A percentile compares a stretch with the other conserved stretches of the same genome.
phyloP scores from a whole-genome alignment of 2,329 filamentous ascomycete species.

The Rutstroemia sydowiana region DNA sequence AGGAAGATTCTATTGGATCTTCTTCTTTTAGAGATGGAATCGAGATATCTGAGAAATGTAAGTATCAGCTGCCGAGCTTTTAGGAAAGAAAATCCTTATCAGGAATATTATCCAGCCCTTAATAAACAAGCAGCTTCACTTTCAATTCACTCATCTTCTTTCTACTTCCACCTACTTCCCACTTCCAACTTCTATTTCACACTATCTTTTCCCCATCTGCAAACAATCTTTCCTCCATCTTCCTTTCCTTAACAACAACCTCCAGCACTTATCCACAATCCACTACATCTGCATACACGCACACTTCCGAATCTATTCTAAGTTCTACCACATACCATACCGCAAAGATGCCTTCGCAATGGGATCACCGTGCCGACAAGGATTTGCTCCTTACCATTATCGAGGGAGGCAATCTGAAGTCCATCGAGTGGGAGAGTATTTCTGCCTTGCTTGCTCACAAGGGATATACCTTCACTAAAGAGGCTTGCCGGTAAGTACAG shows the following conservation, averaged over 20 bases:
- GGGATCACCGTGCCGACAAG: constrained; percentile 24
- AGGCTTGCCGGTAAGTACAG: constrained; percentile 27
- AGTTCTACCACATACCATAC: not conserved
- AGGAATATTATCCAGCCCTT: not conserved
- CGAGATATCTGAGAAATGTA: not conserved
- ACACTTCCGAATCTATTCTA: not conserved
- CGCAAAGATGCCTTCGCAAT: constrained; percentile 11
- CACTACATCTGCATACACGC: not conserved
- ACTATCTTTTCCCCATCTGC: not conserved
- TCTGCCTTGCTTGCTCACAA: constrained; percentile 17
- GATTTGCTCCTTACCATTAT: constrained; percentile 28
- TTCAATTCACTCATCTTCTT: constrained; percentile 1
- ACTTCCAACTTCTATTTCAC: not conserved
- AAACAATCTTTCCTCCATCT: not conserved
- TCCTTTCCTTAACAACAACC: not conserved
- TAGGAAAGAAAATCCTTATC: not conserved
- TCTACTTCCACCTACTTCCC: not conserved
- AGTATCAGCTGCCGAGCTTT: not conserved
- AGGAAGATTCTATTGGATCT: too few relatives aligned
- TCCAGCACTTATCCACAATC: not conserved
- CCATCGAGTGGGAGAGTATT: constrained; percentile 22
- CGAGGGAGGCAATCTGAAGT: constrained; percentile 19
- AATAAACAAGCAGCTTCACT: not conserved
- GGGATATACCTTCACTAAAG: constrained; percentile 23
- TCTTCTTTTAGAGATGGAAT: too few relatives aligned